These are phyloP conservation scores for Truncatella angustata DNA, from an alignment of 2,329 filamentous ascomycete species.

Conservation along the genomic window DNA sequence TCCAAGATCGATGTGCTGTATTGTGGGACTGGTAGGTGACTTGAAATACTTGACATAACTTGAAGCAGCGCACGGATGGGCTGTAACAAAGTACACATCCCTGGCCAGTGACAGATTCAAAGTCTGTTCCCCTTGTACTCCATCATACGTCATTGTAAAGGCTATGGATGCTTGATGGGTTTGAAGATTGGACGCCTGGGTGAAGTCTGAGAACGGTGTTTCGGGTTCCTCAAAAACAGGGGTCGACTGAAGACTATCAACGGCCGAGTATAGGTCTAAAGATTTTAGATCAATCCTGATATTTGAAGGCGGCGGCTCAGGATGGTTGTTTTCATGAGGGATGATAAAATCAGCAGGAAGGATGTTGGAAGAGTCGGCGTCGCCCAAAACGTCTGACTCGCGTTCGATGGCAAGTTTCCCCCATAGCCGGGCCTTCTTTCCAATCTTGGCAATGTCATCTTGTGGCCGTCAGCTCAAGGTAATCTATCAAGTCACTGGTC, in stretches of 20 bases:
- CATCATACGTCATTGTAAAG: slow-evolving; percentile 41
- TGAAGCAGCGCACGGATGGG: slow-evolving; percentile 62
- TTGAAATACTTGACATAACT: slow-evolving; percentile 56
- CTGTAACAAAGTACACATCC: slow-evolving; percentile 65
- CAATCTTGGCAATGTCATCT: slow-evolving; percentile 50
- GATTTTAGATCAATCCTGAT: slow-evolving; percentile 48
- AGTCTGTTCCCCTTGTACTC: slow-evolving; percentile 35
- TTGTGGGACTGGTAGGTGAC: slow-evolving; percentile 58
- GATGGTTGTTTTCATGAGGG: slow-evolving; percentile 55
- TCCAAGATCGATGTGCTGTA: slow-evolving; percentile 54
- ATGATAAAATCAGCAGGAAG: slow-evolving; percentile 63
- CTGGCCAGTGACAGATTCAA: slow-evolving; percentile 47
- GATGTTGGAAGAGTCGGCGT: slow-evolving; percentile 51
- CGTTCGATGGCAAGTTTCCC: slow-evolving; percentile 58
- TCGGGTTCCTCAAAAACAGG: slow-evolving; percentile 40
- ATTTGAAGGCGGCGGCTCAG: slow-evolving; percentile 42
- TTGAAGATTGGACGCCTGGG: slow-evolving; percentile 27
- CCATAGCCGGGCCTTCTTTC: slow-evolving; percentile 59
- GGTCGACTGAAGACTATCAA: slow-evolving; percentile 43
- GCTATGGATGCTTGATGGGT: slow-evolving; percentile 39
- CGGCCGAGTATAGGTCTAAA: slow-evolving; percentile 45
- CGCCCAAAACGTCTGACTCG: slow-evolving; percentile 60
- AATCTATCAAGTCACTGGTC: neutral
- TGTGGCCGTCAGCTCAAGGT: slow-evolving; percentile 15
- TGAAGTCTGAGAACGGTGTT: slow-evolving; percentile 36